Conservation (phyloP, 2,329 filamentous ascomycete genomes). For the Alternaria angustiovoidea region DNA sequence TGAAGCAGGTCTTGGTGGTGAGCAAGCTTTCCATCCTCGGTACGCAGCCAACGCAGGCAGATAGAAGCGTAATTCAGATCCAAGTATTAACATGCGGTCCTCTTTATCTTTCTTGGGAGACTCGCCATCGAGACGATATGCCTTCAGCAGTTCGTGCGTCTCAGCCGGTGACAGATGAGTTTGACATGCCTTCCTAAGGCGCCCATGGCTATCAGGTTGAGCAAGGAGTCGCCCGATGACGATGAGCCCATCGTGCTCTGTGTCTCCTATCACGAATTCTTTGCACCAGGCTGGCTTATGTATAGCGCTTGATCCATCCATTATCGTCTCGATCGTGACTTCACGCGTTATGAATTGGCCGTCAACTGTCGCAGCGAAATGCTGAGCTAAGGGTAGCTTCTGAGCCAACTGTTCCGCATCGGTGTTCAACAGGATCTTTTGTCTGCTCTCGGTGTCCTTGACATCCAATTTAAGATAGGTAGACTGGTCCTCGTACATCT, state of each 20-base stretch:
- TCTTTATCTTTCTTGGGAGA: constrained; percentile 36
- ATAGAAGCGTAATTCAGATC: constrained; percentile 58
- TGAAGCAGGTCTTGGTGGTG: constrained; percentile 11
- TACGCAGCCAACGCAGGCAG: constrained; percentile 53
- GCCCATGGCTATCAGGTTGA: constrained; percentile 21
- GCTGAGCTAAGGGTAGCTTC: constrained; percentile 36
- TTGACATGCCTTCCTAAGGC: constrained; percentile 24
- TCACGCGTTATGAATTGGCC: constrained; percentile 32
- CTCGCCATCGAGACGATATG: constrained; percentile 50
- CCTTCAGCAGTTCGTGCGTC: constrained; percentile 26
- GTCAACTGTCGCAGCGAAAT: constrained; percentile 37
- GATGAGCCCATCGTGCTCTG: constrained; percentile 52
- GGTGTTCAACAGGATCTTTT: constrained; percentile 22
- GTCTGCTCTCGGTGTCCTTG: constrained; percentile 18
- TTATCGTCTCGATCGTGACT: constrained; percentile 25
- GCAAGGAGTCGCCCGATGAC: constrained; percentile 46
- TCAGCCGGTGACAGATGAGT: constrained; percentile 30
- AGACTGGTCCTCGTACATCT: constrained; percentile 37
- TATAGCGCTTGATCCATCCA: constrained; percentile 24
- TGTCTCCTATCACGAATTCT: constrained; percentile 58
- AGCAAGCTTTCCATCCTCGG: constrained; percentile 33
- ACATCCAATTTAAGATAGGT: constrained; percentile 26
- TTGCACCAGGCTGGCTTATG: constrained; percentile 57
- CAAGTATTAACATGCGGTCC: constrained; percentile 42
- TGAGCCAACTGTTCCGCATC: constrained; percentile 30